Evolutionary conservation across 768 basidiomycete species (phyloP).

Genomic region (Boletus barrowsii): DNA sequence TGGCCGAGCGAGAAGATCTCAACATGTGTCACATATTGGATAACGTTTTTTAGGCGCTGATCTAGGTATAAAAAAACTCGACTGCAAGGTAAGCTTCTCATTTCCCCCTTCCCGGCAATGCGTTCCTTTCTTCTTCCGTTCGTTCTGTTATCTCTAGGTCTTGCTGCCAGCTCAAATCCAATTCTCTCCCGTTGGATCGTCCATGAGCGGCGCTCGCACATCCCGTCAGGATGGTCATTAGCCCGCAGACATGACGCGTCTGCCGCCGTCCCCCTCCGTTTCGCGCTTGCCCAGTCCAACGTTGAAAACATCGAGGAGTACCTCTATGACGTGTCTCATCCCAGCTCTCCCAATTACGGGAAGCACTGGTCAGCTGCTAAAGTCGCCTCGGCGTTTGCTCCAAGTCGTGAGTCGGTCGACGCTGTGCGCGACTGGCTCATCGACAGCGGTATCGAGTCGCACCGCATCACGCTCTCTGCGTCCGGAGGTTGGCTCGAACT

Average conservation of each 20-base stretch:
- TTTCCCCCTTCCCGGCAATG: slow-evolving; percentile 1
- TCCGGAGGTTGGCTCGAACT: slow-evolving; percentile 41
- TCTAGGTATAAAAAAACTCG: too few relatives aligned
- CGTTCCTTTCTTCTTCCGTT: slow-evolving; percentile 21
- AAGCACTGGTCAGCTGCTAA: slow-evolving; percentile 42
- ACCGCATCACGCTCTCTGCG: slow-evolving; percentile 32
- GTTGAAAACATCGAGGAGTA: slow-evolving; percentile 38
- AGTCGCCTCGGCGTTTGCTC: slow-evolving; percentile 43
- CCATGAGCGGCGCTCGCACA: slow-evolving; percentile 30
- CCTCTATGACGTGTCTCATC: slow-evolving; percentile 43
- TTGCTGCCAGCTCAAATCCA: slow-evolving; percentile 9
- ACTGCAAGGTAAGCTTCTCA: too few relatives aligned
- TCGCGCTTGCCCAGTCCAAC: slow-evolving; percentile 44
- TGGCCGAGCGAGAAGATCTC: too few relatives aligned
- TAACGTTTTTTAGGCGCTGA: too few relatives aligned
- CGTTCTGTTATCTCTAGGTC: slow-evolving; percentile 20
- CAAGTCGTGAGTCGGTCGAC: slow-evolving; percentile 34
- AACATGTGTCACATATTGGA: too few relatives aligned
- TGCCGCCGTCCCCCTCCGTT: slow-evolving; percentile 40
- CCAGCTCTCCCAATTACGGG: slow-evolving; percentile 43
- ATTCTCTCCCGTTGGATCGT: slow-evolving; percentile 3
- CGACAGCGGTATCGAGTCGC: slow-evolving; percentile 33
- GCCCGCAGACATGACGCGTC: slow-evolving; percentile 30
- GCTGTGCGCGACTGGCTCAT: slow-evolving; percentile 41
- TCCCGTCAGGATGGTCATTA: slow-evolving; percentile 39